These are phyloP conservation scores for Candida palmyrensis DNA, from an alignment of 805 yeast species.

Conservation along the genomic window DNA sequence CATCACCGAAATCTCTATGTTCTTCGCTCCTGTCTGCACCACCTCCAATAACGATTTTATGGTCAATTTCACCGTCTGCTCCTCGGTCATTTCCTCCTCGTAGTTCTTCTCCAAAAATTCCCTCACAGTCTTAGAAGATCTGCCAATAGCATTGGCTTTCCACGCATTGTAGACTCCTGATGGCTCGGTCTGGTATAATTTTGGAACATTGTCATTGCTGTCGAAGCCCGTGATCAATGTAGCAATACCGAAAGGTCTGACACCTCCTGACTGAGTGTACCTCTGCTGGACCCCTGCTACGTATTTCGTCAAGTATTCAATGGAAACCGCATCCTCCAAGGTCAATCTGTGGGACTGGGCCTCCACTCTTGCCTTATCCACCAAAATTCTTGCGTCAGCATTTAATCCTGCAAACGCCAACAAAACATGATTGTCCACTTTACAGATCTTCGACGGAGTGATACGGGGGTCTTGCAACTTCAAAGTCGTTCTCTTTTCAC, in stretches of 20 bases:
- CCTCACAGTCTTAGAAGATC: slow-evolving; percentile 90
- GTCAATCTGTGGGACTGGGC: slow-evolving; percentile 93
- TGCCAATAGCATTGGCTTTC: slow-evolving; percentile 97
- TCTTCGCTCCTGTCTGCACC: slow-evolving; percentile 96
- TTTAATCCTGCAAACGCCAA: slow-evolving; percentile 95
- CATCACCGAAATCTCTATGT: slow-evolving; percentile 88
- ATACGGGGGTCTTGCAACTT: slow-evolving; percentile 95
- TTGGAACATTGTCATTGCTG: slow-evolving; percentile 73
- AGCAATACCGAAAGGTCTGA: slow-evolving; percentile 95
- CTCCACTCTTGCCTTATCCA: slow-evolving; percentile 93
- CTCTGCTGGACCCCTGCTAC: slow-evolving; percentile 98
- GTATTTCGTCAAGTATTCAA: slow-evolving; percentile 88
- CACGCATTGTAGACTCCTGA: slow-evolving; percentile 96
- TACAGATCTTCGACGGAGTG: slow-evolving; percentile 91
- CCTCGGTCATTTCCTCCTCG: slow-evolving; percentile 55
- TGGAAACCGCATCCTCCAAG: slow-evolving; percentile 88
- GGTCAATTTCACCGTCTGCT: slow-evolving; percentile 72
- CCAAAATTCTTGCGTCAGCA: slow-evolving; percentile 95
- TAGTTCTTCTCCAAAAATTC: slow-evolving; percentile 92
- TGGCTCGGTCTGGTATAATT: slow-evolving; percentile 92
- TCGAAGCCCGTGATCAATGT: slow-evolving; percentile 96
- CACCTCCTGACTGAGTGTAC: slow-evolving; percentile 98
- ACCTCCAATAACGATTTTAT: slow-evolving; percentile 88
- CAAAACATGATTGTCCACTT: slow-evolving; percentile 84
- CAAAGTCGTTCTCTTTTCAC: slow-evolving; percentile 93